These are phyloP conservation scores for Podosphaera leucotricha DNA, from an alignment of 2,329 filamentous ascomycete genomes.

Conservation along the genomic window DNA sequence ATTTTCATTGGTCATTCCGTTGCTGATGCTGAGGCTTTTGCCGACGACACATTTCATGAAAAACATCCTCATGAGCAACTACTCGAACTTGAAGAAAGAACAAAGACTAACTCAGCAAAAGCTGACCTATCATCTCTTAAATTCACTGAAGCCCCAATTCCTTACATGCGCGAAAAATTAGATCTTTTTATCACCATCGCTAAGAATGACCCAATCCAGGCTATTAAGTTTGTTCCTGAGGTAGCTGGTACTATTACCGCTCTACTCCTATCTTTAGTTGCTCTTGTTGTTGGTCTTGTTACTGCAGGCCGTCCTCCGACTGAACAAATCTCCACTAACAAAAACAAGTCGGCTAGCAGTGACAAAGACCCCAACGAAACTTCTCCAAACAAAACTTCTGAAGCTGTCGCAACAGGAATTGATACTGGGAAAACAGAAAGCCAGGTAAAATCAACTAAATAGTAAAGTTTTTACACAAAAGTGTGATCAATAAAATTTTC, in stretches of 20 bases:
- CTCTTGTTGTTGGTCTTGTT: slow-evolving; percentile 44
- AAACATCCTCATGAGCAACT: slow-evolving; percentile 70
- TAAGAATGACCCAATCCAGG: slow-evolving; percentile 55
- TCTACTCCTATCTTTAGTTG: slow-evolving; percentile 43
- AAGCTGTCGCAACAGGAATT: slow-evolving; percentile 34
- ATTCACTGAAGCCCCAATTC: slow-evolving; percentile 78
- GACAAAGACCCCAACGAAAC: slow-evolving; percentile 17
- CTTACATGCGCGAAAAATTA: slow-evolving; percentile 77
- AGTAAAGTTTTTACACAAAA: not conserved
- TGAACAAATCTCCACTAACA: slow-evolving; percentile 46
- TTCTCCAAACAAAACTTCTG: slow-evolving; percentile 48
- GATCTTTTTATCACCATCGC: slow-evolving; percentile 74
- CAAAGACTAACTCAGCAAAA: slow-evolving; percentile 37
- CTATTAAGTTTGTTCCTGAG: slow-evolving; percentile 75
- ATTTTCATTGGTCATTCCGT: slow-evolving; percentile 98
- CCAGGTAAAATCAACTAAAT: not conserved
- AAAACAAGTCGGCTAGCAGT: slow-evolving; percentile 46
- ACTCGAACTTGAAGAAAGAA: slow-evolving; percentile 55
- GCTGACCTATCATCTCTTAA: slow-evolving; percentile 52
- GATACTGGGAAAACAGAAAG: slow-evolving; percentile 45
- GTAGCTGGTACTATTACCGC: slow-evolving; percentile 61
- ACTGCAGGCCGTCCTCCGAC: slow-evolving; percentile 39
- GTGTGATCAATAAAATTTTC: not conserved
- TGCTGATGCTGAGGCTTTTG: slow-evolving; percentile 74
- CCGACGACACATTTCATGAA: slow-evolving; percentile 69